Conservation (phyloP, 768 basidiomycete species). For the Russula vinacea region DNA sequence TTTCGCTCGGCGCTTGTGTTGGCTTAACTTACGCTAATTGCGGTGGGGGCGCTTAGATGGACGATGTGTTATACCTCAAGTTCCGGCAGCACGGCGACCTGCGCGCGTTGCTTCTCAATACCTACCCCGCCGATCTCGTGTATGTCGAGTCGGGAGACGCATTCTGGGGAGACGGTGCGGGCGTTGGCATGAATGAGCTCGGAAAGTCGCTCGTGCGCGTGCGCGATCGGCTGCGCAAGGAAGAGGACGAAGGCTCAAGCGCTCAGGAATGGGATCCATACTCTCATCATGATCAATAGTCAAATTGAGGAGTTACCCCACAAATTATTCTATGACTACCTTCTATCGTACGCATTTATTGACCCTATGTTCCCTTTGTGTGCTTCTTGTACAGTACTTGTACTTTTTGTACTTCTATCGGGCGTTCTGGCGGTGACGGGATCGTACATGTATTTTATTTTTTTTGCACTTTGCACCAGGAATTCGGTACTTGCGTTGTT, state of each 20-base stretch:
- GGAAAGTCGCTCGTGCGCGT: conserved; percentile 58
- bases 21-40: background rate
- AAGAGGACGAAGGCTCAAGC: conserved; percentile 15
- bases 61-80: conserved; percentile 63
- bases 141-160: conserved; percentile 53
- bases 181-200: conserved; percentile 57
- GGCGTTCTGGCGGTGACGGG: too few relatives aligned
- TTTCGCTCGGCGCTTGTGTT: background rate
- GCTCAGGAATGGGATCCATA: background rate
- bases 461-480: too few relatives aligned
- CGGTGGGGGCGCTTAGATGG: conserved; percentile 47
- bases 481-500: too few relatives aligned
- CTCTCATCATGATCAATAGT: too few relatives aligned
- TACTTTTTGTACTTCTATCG: too few relatives aligned
- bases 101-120: conserved; percentile 51
- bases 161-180: conserved; percentile 67
- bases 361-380: too few relatives aligned
- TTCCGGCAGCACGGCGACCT: conserved; percentile 67
- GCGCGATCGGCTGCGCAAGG: conserved; percentile 45
- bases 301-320: too few relatives aligned
- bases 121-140: conserved; percentile 44
- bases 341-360: too few relatives aligned
- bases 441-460: too few relatives aligned
- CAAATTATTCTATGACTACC: too few relatives aligned
- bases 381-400: too few relatives aligned